Percentiles rank a stretch among this genome's conserved stretches.
phyloP scores from a whole-genome alignment of 805 yeast species.

The Crinitomyces ghanaensis region DNA sequence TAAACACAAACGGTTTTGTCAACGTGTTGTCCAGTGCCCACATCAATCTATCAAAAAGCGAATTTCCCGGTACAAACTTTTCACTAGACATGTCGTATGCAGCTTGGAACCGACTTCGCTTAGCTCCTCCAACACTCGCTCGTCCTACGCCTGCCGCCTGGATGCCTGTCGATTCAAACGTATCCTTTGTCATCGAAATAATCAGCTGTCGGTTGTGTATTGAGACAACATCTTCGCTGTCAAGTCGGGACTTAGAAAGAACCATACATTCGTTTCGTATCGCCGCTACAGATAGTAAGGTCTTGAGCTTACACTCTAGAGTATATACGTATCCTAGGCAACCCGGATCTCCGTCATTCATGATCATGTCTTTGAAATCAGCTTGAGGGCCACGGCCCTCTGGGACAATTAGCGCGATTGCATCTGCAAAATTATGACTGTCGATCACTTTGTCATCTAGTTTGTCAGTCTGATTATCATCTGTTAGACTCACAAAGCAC shows the following conservation, averaged over 20 bases:
- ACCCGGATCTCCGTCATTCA: not conserved
- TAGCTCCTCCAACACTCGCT: constrained; percentile 15
- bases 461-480: not conserved
- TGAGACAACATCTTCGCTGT: constrained; percentile 26
- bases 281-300: not conserved
- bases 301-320: not conserved
- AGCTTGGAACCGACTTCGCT: constrained; percentile 7
- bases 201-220: constrained; percentile 21
- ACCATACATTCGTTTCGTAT: constrained; percentile 1
- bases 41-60: constrained; percentile 12
- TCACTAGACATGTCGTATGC: constrained; percentile 9
- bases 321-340: not conserved
- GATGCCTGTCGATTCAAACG: constrained; percentile 28
- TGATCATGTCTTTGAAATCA: too few species aligned
- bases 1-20: constrained; percentile 3
- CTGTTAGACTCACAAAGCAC: not conserved
- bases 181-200: constrained; percentile 23
- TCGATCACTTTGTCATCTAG: not conserved
- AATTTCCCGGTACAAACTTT: constrained; percentile 5
- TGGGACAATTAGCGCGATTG: not conserved
- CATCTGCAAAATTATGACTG: constrained; percentile 3
- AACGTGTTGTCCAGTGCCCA: constrained; percentile 16
- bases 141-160: constrained; percentile 27
- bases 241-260: constrained; percentile 17
- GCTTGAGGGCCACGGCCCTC: too few species aligned